Conservation (phyloP, 1,284 basidiomycete genomes). For the Cutaneotrichosporon spelunceum region DNA sequence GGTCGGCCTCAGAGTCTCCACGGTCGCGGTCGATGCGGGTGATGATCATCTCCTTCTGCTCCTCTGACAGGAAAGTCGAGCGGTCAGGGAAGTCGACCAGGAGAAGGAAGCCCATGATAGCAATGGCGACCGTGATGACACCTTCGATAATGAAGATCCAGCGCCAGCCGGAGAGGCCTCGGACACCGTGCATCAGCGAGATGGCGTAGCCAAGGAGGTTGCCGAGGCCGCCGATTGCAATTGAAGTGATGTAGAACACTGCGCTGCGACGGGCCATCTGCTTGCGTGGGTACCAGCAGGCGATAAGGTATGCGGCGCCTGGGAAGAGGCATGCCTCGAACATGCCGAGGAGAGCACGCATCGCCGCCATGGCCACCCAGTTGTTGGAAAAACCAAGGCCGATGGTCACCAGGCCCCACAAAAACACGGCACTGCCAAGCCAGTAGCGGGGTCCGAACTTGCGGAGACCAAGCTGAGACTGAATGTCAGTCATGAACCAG, state of each 20-base stretch:
- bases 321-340: slow-evolving; percentile 47
- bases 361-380: slow-evolving; percentile 47
- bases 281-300: slow-evolving; percentile 52
- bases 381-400: slow-evolving; percentile 43
- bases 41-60: slow-evolving; percentile 49
- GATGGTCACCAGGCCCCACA: slow-evolving; percentile 51
- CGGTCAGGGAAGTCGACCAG: slow-evolving; percentile 55
- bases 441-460: slow-evolving; percentile 18
- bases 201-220: slow-evolving; percentile 22
- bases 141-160: slow-evolving; percentile 22
- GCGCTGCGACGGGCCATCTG: slow-evolving; percentile 49
- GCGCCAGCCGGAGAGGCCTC: slow-evolving; percentile 10
- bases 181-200: slow-evolving; percentile 12
- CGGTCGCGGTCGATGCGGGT: slow-evolving; percentile 53
- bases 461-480: slow-evolving; percentile 29
- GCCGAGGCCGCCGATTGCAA: slow-evolving; percentile 22
- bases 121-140: slow-evolving; percentile 43
- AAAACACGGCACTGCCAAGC: slow-evolving; percentile 20
- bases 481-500: background rate
- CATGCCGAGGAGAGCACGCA: slow-evolving; percentile 49
- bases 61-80: slow-evolving; percentile 50
- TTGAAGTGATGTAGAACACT: slow-evolving; percentile 48
- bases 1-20: slow-evolving; percentile 51
- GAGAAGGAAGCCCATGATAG: slow-evolving; percentile 33
- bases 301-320: slow-evolving; percentile 50